These are phyloP conservation scores for Fusarium sterilihyphosum DNA, from an alignment of 2,329 filamentous ascomycete species.

Conservation along the genomic window DNA sequence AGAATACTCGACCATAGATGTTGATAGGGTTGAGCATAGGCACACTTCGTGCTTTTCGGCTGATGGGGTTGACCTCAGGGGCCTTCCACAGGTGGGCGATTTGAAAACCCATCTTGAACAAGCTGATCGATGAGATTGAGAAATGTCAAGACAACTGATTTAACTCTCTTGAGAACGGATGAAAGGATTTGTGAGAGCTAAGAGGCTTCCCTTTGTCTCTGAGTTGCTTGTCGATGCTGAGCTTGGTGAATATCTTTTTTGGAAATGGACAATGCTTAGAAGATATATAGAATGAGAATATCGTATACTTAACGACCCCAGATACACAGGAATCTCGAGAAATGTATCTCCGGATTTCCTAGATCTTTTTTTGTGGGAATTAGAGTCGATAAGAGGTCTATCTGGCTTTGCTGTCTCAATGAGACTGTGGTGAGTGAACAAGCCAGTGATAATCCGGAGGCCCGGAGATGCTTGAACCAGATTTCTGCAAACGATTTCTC, in stretches of 20 bases:
- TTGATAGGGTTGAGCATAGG: slow-evolving; percentile 82
- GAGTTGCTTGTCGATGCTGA: slow-evolving; percentile 27
- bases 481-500: slow-evolving; percentile 4
- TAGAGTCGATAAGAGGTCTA: slow-evolving; percentile 32
- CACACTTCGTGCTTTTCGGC: slow-evolving; percentile 82
- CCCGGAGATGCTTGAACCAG: slow-evolving; percentile 39
- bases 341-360: slow-evolving; percentile 43
- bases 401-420: slow-evolving; percentile 24
- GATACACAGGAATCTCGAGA: background rate
- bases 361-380: slow-evolving; percentile 21
- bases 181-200: background rate
- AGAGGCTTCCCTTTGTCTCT: background rate
- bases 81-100: slow-evolving; percentile 46
- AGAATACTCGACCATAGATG: slow-evolving; percentile 86
- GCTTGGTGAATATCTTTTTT: slow-evolving; percentile 18
- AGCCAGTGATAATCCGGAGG: slow-evolving; percentile 34
- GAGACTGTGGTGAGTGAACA: slow-evolving; percentile 8
- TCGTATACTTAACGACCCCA: slow-evolving; percentile 6
- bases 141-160: background rate
- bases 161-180: background rate
- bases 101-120: slow-evolving; percentile 43
- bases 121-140: background rate
- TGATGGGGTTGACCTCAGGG: slow-evolving; percentile 85
- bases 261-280: slow-evolving; percentile 3
- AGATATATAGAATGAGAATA: slow-evolving; percentile 36